Evolutionary conservation across 2,329 filamentous ascomycete genomes (phyloP), one percentile per base, ranked within the genome.

Genomic region (Aspergillus latus): DNA sequence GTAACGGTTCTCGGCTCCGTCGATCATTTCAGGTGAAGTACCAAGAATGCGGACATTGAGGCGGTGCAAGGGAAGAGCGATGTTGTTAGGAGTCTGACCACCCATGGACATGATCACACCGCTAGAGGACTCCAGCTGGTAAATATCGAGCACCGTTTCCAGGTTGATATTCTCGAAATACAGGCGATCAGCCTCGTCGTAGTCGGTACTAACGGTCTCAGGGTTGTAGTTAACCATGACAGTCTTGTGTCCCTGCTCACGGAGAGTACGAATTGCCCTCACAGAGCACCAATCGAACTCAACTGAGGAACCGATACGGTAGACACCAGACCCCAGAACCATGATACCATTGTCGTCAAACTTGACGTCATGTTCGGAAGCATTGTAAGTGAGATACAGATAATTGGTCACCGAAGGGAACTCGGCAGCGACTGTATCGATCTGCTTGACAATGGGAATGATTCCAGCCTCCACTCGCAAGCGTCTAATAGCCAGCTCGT

Each of bases 271-370:
- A 60, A 97, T 95, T 5, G 94, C 91, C 58, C 93, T 84, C 29
- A 99, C 94, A 4, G 94, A 96, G 74, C 94, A 97, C 94, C 94
- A 99, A 75, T 99, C 94, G 74, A 99, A 99, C 72, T 99, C 94
- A 57, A 99, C 94, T 0, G 93, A 97, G 0, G 92, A 97, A 64
- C 94, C 94, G 62, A 99, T 99, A 59, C 94, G 86, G 80, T 97
- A 97, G 8, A 97, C 92, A 74, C 93, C 93, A 32, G 92, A 97
- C 13, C 93, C 93, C 30, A 97, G 82, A 7, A 99, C 93, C 92
- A 97, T 97, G 59, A 97, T 84, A 68, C 94, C 94, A 60, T 93
- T 86, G 70, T 99, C 94, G 8, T 91, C 82, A 68, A 97, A 97
- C 11, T 73, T 71, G 54, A 97, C 80, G 67, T 99, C 94, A 64